Conservation (phyloP, 192 early-diverging fungal genomes). For the Coemansia sp. region DNA sequence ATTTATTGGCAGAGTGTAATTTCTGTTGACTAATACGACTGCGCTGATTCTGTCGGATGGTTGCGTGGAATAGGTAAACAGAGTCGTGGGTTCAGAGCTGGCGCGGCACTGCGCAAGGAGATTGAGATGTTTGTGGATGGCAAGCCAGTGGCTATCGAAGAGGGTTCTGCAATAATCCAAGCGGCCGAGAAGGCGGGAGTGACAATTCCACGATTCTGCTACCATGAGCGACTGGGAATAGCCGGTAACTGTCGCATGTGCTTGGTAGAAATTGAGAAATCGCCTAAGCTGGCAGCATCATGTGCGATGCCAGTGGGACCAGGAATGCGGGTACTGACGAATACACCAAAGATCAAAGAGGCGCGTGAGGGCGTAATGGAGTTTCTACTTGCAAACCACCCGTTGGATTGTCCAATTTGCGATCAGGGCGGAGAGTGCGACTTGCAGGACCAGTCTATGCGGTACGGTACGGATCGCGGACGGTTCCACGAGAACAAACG, state of each 20-base stretch:
- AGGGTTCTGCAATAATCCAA: conserved; percentile 94
- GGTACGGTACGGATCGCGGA: conserved; percentile 92
- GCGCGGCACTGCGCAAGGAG: conserved; percentile 48
- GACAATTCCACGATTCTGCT: conserved; percentile 68
- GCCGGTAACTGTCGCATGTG: conserved; percentile 99
- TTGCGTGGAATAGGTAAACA: conserved; percentile 1
- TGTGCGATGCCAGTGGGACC: conserved; percentile 97
- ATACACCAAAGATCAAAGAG: conserved; percentile 93
- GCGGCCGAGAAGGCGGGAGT: conserved; percentile 95
- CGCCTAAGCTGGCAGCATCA: conserved; percentile 94
- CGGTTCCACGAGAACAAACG: conserved; percentile 93
- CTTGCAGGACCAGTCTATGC: conserved; percentile 95
- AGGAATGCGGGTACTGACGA: conserved; percentile 96
- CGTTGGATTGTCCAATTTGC: conserved; percentile 97
- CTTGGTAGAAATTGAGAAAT: conserved; percentile 94
- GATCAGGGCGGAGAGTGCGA: conserved; percentile 99
- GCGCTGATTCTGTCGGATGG: no score
- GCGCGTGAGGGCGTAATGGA: conserved; percentile 92
- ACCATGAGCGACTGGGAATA: conserved; percentile 89
- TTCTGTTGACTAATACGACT: no score
- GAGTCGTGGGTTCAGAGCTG: conserved; percentile 16
- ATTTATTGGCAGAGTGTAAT: background rate
- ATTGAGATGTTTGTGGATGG: conserved; percentile 91
- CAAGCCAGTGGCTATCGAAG: conserved; percentile 84
- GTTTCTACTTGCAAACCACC: conserved; percentile 96